phyloP scores from a whole-genome alignment of 768 basidiomycete species.

The Pulveroboletus sp. region DNA sequence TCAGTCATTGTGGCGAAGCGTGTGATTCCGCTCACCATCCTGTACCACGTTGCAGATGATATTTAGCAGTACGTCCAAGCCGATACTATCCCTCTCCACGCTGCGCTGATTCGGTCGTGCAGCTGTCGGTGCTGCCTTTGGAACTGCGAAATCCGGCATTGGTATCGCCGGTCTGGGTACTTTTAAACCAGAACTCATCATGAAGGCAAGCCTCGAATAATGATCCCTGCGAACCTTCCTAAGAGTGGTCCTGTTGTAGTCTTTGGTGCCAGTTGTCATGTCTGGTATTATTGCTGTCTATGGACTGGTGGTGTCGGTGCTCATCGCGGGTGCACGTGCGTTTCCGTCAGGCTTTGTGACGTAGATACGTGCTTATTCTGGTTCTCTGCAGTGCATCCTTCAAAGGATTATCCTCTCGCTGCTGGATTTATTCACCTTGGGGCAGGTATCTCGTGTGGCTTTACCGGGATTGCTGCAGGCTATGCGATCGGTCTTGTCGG shows the following conservation, averaged over 20 bases:
- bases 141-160: constrained; percentile 95
- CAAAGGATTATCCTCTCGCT: constrained; percentile 72
- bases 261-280: constrained; percentile 96
- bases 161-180: constrained; percentile 93
- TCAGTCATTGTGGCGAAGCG: constrained; percentile 41
- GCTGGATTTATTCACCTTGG: constrained; percentile 91
- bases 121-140: constrained; percentile 95
- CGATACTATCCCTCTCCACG: not conserved
- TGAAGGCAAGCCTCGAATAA: constrained; percentile 65
- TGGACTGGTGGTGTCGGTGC: constrained; percentile 91
- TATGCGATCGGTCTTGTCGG: constrained; percentile 95
- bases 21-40: constrained; percentile 8
- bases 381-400: constrained; percentile 50
- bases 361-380: constrained; percentile 11
- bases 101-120: constrained; percentile 12
- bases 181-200: constrained; percentile 95
- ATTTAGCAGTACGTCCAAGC: constrained; percentile 77
- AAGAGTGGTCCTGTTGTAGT: constrained; percentile 43
- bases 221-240: not conserved
- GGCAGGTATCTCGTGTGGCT: constrained; percentile 86
- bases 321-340: constrained; percentile 73
- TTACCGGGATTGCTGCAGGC: constrained; percentile 90
- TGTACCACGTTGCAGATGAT: constrained; percentile 68
- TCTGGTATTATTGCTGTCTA: constrained; percentile 98
- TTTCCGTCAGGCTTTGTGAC: constrained; percentile 9